Conservation (phyloP, 805 yeast genomes). For the Pichia ethanolica region DNA sequence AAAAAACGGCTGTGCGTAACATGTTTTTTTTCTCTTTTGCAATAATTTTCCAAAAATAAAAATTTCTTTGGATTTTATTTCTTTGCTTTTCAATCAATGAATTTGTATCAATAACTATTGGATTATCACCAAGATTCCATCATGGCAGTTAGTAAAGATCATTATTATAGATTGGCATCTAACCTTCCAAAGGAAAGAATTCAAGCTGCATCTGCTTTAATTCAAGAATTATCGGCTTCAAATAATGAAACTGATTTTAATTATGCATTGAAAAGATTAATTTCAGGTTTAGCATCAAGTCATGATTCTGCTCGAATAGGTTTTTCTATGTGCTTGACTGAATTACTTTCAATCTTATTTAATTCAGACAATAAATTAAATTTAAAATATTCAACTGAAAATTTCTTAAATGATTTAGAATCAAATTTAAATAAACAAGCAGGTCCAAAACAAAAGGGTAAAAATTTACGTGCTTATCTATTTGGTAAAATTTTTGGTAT, state of each 20-base stretch:
- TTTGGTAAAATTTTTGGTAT: slow-evolving; percentile 85
- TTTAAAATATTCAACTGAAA: slow-evolving; percentile 29
- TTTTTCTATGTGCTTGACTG: slow-evolving; percentile 80
- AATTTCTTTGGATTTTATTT: no score
- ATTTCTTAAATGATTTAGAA: slow-evolving; percentile 31
- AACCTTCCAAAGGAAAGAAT: slow-evolving; percentile 69
- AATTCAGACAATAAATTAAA: slow-evolving; percentile 1
- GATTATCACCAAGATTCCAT: no score
- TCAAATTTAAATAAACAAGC: slow-evolving; percentile 32
- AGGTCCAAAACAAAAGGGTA: slow-evolving; percentile 53
- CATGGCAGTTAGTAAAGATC: slow-evolving; percentile 60
- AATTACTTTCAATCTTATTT: slow-evolving; percentile 37
- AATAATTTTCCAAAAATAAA: no score
- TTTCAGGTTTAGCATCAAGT: slow-evolving; percentile 75
- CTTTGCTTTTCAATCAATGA: no score
- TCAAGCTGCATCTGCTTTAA: slow-evolving; percentile 57
- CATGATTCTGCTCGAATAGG: slow-evolving; percentile 83
- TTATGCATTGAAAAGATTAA: slow-evolving; percentile 71
- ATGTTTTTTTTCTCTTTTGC: no score
- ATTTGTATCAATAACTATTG: no score
- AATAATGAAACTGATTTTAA: slow-evolving; percentile 57
- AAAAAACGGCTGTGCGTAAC: no score
- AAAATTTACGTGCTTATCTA: slow-evolving; percentile 68
- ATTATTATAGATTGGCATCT: slow-evolving; percentile 70
- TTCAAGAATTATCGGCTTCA: slow-evolving; percentile 47